phyloP scores from a whole-genome alignment of 2,329 filamentous ascomycete genomes.

The Penicillium sp. region DNA sequence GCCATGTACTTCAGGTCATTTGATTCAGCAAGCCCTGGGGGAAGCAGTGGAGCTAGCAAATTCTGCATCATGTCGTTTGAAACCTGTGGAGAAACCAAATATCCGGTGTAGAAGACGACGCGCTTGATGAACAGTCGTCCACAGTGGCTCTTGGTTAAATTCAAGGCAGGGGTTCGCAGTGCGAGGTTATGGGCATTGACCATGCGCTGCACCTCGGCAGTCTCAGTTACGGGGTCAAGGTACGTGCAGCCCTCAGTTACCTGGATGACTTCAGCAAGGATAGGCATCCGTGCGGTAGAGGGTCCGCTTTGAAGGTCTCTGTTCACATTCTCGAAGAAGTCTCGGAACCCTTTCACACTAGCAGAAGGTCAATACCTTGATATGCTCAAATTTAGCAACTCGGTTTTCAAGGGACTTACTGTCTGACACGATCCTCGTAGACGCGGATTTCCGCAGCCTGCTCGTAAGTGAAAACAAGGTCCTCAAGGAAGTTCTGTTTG shows the following conservation, averaged over 20 bases:
- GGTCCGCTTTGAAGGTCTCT: constrained; percentile 48
- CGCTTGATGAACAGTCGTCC: constrained; percentile 71
- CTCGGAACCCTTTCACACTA: constrained; percentile 74
- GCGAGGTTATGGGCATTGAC: constrained; percentile 77
- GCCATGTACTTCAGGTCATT: constrained; percentile 76
- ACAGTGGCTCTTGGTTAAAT: constrained; percentile 42
- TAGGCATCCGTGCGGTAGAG: constrained; percentile 57
- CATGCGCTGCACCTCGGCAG: constrained; percentile 81
- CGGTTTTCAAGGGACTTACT: constrained; percentile 39
- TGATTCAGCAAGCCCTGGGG: constrained; percentile 57
- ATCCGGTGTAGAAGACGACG: constrained; percentile 87
- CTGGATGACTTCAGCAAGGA: constrained; percentile 78
- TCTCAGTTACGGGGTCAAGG: constrained; percentile 74
- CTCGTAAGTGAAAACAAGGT: constrained; percentile 81
- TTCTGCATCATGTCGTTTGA: constrained; percentile 65
- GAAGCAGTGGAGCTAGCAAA: constrained; percentile 60
- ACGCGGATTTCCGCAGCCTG: constrained; percentile 74
- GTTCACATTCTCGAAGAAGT: constrained; percentile 80
- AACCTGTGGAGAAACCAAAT: constrained; percentile 72
- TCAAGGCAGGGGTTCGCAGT: constrained; percentile 31
- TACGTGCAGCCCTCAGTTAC: constrained; percentile 72
- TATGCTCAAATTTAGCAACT: not conserved
- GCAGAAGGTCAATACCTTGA: constrained; percentile 14
- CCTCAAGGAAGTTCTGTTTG: constrained; percentile 80
- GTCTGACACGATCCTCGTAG: constrained; percentile 62